Percentiles rank a stretch among this genome's conserved stretches.
Evolutionary conservation across 139 green algal genomes (phyloP).

Genomic region (Chlamydomonas sp.): DNA sequence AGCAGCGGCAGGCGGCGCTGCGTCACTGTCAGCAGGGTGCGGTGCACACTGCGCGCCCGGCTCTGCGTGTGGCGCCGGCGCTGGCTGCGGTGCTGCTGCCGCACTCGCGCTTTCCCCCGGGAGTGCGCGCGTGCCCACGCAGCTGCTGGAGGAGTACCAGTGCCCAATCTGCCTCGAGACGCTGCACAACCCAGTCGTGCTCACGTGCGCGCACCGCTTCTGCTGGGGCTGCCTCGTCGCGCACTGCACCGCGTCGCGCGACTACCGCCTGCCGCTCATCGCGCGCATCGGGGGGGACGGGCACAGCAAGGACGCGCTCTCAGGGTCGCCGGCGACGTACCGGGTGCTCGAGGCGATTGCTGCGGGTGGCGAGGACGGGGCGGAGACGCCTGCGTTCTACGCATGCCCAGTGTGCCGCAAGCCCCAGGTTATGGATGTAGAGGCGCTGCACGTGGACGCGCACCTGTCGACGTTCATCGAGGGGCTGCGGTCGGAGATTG

Average conservation of each 20-base stretch:
- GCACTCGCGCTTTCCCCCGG: background rate
- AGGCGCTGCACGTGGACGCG: constrained; percentile 62
- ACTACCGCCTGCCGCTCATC: constrained; percentile 15
- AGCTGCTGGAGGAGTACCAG: constrained; percentile 44
- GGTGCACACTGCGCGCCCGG: constrained; percentile 14
- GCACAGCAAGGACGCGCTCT: background rate
- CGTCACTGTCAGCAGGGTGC: background rate
- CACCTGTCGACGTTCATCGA: constrained; percentile 60
- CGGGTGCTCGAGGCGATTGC: constrained; percentile 21
- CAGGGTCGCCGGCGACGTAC: background rate
- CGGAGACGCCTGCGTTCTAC: constrained; percentile 44
- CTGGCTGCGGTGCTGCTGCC: background rate
- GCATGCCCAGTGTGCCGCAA: constrained; percentile 73
- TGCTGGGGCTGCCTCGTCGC: constrained; percentile 77
- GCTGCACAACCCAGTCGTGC: constrained; percentile 72
- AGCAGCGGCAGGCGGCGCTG: background rate
- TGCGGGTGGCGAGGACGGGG: constrained; percentile 10
- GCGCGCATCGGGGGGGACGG: background rate
- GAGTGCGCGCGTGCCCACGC: background rate
- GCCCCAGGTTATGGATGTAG: constrained; percentile 62
- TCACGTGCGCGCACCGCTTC: constrained; percentile 74
- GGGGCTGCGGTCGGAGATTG: constrained; percentile 29
- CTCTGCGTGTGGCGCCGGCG: background rate
- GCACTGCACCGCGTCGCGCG: constrained; percentile 28
- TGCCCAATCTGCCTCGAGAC: constrained; percentile 74